phyloP scores from a whole-genome alignment of 2,329 filamentous ascomycete genomes.

The Neophaeococcomyces aloes region DNA sequence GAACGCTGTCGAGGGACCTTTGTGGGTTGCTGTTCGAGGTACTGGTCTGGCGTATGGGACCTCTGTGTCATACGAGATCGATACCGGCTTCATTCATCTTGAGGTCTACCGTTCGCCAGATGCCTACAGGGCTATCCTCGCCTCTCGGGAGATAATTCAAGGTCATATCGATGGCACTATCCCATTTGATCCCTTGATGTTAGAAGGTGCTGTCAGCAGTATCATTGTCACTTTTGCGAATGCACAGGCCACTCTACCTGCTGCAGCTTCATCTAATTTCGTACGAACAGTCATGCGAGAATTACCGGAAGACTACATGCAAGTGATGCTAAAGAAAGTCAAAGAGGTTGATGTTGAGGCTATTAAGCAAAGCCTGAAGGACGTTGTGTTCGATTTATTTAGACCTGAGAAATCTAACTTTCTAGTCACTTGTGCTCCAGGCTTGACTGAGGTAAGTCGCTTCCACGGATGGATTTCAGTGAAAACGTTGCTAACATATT shows the following conservation, averaged over 20 bases:
- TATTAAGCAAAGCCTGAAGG: constrained; percentile 61
- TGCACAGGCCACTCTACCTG: constrained; percentile 74
- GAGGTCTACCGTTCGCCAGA: constrained; percentile 85
- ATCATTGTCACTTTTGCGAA: constrained; percentile 82
- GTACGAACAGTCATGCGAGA: constrained; percentile 67
- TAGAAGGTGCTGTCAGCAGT: constrained; percentile 82
- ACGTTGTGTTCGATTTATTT: constrained; percentile 71
- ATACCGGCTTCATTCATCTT: constrained; percentile 72
- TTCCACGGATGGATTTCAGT: constrained; percentile 9
- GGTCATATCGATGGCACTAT: constrained; percentile 62
- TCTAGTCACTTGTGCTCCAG: constrained; percentile 75
- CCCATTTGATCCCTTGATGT: constrained; percentile 65
- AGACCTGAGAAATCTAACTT: constrained; percentile 69
- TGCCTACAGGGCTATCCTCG: constrained; percentile 71
- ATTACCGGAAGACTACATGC: constrained; percentile 66
- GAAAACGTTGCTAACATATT: constrained; percentile 18
- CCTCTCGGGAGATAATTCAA: constrained; percentile 62
- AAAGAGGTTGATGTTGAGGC: constrained; percentile 65
- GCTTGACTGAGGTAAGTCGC: constrained; percentile 67
- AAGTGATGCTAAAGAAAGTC: constrained; percentile 65
- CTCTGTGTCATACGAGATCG: constrained; percentile 64
- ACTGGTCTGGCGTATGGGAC: constrained; percentile 88
- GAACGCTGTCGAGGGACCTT: constrained; percentile 82
- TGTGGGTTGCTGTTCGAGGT: constrained; percentile 88
- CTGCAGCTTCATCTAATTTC: constrained; percentile 74